phyloP scores from a whole-genome alignment of 2,329 filamentous ascomycete genomes.

The Pyricularia sp. region DNA sequence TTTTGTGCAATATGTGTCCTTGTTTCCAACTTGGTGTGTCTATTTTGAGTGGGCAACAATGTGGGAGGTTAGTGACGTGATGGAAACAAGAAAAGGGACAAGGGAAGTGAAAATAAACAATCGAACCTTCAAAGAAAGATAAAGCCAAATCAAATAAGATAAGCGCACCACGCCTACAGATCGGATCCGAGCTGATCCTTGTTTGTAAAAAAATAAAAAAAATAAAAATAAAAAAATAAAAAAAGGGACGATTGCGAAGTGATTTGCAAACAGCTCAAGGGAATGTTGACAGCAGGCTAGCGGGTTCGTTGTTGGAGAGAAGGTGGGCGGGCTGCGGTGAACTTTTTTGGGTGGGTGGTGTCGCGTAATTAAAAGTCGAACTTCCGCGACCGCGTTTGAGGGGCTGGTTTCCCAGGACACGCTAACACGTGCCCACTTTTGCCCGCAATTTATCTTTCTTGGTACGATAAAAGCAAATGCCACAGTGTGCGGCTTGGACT shows the following conservation, averaged over 20 bases:
- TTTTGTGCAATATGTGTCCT: background rate
- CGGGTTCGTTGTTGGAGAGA: background rate
- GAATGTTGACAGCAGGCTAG: background rate
- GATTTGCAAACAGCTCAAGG: background rate
- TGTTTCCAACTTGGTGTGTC: background rate
- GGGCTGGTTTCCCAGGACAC: slow-evolving; percentile 8
- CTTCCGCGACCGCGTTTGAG: background rate
- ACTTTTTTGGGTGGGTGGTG: background rate
- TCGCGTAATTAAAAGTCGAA: background rate
- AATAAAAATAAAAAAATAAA: too few relatives aligned
- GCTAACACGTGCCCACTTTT: slow-evolving; percentile 12
- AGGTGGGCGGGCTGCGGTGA: background rate
- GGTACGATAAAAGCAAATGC: background rate
- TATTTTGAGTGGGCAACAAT: background rate
- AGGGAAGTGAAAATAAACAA: background rate
- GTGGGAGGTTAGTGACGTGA: background rate
- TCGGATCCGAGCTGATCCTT: background rate
- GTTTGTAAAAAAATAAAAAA: too few relatives aligned
- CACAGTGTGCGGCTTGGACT: background rate
- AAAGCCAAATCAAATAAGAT: background rate
- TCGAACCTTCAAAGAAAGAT: background rate
- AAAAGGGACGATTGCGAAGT: background rate
- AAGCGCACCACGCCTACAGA: background rate
- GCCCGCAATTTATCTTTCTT: background rate
- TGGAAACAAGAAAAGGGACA: background rate